phyloP scores from a whole-genome alignment of 1,284 basidiomycete species.

The Malassezia restricta region DNA sequence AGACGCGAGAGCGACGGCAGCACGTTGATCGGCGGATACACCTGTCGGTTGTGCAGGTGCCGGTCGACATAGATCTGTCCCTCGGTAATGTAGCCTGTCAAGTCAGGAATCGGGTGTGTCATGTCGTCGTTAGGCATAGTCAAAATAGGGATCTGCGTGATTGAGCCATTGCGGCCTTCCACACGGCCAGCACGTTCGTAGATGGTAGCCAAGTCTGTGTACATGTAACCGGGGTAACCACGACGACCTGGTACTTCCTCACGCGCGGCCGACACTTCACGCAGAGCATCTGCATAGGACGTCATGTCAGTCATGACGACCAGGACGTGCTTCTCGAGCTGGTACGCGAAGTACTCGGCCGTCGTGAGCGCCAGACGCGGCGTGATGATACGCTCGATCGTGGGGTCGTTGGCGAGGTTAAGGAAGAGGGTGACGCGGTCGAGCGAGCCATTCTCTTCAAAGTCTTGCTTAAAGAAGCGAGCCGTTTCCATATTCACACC shows the following conservation, averaged over 20 bases:
- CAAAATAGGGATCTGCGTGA: conserved; percentile 98
- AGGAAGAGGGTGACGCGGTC: conserved; percentile 97
- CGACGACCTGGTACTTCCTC: conserved; percentile 99
- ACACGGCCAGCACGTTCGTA: conserved; percentile 99
- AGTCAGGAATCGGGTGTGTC: conserved; percentile 97
- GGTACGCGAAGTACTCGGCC: conserved; percentile 98
- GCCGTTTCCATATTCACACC: conserved; percentile 99
- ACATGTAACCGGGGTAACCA: conserved; percentile 96
- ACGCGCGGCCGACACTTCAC: conserved; percentile 86
- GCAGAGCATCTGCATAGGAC: conserved; percentile 90
- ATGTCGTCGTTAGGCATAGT: conserved; percentile 99
- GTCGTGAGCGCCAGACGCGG: conserved; percentile 95
- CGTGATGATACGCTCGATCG: conserved; percentile 99
- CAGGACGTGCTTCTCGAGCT: conserved; percentile 97
- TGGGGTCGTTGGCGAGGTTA: conserved; percentile 89
- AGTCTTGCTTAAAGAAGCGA: conserved; percentile 99
- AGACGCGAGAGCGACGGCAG: conserved; percentile 93
- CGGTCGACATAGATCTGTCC: conserved; percentile 99
- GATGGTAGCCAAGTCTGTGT: conserved; percentile 60
- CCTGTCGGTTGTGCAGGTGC: conserved; percentile 74
- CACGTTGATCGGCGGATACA: conserved; percentile 99
- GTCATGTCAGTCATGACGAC: conserved; percentile 99
- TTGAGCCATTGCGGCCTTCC: conserved; percentile 91
- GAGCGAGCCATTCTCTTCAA: conserved; percentile 94
- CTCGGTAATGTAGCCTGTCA: conserved; percentile 94